phyloP scores from a whole-genome alignment of 2,329 filamentous ascomycete species.

The Phialemonium atrogriseum region DNA sequence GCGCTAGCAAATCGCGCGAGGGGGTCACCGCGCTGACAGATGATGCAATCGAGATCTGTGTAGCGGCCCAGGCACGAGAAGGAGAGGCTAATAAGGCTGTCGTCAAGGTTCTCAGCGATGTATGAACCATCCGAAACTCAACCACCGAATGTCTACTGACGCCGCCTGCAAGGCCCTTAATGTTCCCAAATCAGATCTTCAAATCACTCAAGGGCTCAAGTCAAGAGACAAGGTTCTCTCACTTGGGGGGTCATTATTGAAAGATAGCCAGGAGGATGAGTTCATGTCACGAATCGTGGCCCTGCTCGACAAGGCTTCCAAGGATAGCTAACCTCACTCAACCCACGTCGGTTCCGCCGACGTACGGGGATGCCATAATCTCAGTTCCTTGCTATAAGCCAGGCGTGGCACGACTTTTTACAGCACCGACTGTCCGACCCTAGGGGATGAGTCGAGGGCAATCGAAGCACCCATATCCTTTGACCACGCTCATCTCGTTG shows the following conservation, averaged over 20 bases:
- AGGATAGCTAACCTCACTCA: too few species aligned
- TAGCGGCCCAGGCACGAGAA: conserved; percentile 56
- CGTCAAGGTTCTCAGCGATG: conserved; percentile 51
- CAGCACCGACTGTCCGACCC: too few species aligned
- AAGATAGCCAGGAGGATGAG: conserved; percentile 15
- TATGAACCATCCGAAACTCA: conserved; percentile 18
- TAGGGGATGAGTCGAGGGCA: too few species aligned
- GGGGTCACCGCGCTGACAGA: conserved; percentile 50
- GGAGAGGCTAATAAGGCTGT: conserved; percentile 64
- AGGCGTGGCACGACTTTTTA: too few species aligned
- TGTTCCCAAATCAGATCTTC: conserved; percentile 55
- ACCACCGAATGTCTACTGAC: conserved; percentile 2
- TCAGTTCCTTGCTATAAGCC: too few species aligned
- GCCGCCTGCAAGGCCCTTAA: conserved; percentile 40
- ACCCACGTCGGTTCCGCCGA: too few species aligned
- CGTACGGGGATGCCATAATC: too few species aligned
- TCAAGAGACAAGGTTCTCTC: conserved; percentile 56
- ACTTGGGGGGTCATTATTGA: conserved; percentile 20
- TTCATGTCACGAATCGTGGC: too few species aligned
- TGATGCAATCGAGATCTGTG: conserved; percentile 53
- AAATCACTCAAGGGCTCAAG: conserved; percentile 54
- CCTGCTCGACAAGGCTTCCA: too few species aligned
- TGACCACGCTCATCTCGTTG: too few species aligned
- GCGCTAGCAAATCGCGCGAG: conserved; percentile 51
- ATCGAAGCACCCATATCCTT: too few species aligned